Conservation (phyloP, 441 rosid genomes). For the Arabidopsis hybrid region DNA sequence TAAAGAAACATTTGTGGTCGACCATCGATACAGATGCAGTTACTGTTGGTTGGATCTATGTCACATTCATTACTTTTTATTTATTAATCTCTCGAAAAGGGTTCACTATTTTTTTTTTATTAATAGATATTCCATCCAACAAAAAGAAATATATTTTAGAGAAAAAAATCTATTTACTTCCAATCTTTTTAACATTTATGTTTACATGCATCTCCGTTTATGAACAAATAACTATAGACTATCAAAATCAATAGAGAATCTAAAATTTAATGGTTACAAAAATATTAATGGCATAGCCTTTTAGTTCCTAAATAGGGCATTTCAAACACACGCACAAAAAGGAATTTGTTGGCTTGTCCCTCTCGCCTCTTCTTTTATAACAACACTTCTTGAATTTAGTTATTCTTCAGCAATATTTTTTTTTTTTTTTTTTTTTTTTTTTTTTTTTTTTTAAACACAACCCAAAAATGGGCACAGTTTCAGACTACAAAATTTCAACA, state of each 20-base stretch:
- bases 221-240: neutral
- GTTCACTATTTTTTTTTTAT: neutral
- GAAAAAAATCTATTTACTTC: neutral
- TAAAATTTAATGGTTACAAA: neutral
- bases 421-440: no score
- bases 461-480: no score
- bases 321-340: neutral
- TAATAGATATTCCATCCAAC: no score
- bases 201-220: neutral
- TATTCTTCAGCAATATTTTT: no score
- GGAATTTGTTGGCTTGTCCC: conserved; percentile 21
- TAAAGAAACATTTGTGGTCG: conserved; percentile 24
- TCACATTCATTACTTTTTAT: conserved; percentile 15
- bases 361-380: conserved; percentile 16
- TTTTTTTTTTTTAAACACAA: no score
- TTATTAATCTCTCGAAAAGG: neutral
- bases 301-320: neutral
- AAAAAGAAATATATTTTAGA: no score
- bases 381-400: conserved; percentile 1
- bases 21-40: conserved; percentile 36
- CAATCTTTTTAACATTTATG: neutral
- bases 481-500: no score
- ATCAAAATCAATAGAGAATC: neutral
- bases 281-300: neutral
- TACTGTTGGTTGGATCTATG: conserved; percentile 31